Evolutionary conservation across 1,284 basidiomycete species (phyloP).

Genomic region (Cryptococcus maquisensis): DNA sequence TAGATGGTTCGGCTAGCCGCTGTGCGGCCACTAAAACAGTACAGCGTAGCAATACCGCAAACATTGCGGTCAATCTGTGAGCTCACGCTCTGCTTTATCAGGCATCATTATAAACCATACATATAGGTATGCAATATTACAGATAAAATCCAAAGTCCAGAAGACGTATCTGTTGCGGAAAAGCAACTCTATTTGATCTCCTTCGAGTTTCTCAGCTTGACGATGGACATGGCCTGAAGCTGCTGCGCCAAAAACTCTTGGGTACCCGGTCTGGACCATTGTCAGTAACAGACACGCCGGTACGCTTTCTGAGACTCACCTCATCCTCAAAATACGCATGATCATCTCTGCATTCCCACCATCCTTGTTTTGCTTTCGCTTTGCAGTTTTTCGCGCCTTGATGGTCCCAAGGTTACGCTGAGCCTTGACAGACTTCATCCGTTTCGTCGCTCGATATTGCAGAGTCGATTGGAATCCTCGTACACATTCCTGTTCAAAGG

Average conservation of each 20-base stretch:
- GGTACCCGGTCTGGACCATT: constrained; percentile 53
- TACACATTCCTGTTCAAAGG: constrained; percentile 66
- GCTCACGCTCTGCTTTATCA: too few relatives aligned
- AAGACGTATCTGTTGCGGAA: too few relatives aligned
- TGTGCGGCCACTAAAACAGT: too few relatives aligned
- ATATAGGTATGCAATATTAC: too few relatives aligned
- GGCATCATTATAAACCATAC: too few relatives aligned
- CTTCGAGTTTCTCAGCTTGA: too few relatives aligned
- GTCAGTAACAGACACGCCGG: background rate
- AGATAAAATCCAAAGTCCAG: too few relatives aligned
- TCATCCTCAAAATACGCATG: constrained; percentile 86
- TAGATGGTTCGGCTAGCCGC: too few relatives aligned
- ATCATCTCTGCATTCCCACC: constrained; percentile 74
- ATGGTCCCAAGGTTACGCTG: constrained; percentile 90
- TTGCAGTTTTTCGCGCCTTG: constrained; percentile 87
- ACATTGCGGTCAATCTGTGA: too few relatives aligned
- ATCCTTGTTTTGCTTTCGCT: constrained; percentile 64
- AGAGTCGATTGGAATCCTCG: constrained; percentile 70
- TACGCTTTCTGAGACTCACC: constrained; percentile 54
- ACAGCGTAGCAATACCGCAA: too few relatives aligned
- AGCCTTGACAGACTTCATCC: constrained; percentile 82
- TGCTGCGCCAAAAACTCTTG: constrained; percentile 87
- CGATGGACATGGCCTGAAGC: constrained; percentile 48
- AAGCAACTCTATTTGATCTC: too few relatives aligned
- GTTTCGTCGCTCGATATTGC: constrained; percentile 68